Percentiles rank a stretch among this genome's conserved stretches.
phyloP scores from a whole-genome alignment of 1,284 basidiomycete genomes.

The Calocybe gambosa region DNA sequence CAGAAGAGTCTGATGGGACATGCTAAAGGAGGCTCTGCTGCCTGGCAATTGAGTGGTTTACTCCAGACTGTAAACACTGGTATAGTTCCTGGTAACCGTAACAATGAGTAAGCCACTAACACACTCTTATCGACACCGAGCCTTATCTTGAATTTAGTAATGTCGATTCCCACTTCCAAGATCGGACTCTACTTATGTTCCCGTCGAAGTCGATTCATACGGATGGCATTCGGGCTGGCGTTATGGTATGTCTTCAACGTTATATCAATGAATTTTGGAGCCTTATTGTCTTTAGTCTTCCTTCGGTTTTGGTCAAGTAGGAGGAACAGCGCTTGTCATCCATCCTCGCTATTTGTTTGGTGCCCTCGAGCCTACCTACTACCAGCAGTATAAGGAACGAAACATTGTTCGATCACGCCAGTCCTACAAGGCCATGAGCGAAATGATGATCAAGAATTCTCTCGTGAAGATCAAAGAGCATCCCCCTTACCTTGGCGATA shows the following conservation, averaged over 20 bases:
- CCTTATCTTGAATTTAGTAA: slow-evolving; percentile 49
- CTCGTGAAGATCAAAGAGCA: slow-evolving; percentile 95
- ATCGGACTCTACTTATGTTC: slow-evolving; percentile 92
- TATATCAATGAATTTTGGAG: slow-evolving; percentile 1
- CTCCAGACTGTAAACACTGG: slow-evolving; percentile 84
- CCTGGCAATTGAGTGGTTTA: slow-evolving; percentile 96
- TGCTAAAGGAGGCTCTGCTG: slow-evolving; percentile 94
- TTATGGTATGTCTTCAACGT: slow-evolving; percentile 58
- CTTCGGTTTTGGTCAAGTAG: slow-evolving; percentile 99
- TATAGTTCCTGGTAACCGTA: slow-evolving; percentile 94
- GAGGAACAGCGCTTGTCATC: slow-evolving; percentile 84
- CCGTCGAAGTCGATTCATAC: slow-evolving; percentile 94
- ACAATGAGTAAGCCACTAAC: slow-evolving; percentile 68
- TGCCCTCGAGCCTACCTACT: slow-evolving; percentile 67
- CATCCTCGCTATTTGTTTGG: slow-evolving; percentile 92
- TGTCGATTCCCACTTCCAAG: slow-evolving; percentile 87
- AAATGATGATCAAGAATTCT: slow-evolving; percentile 90
- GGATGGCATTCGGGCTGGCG: slow-evolving; percentile 85
- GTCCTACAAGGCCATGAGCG: slow-evolving; percentile 90
- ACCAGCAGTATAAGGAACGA: slow-evolving; percentile 69
- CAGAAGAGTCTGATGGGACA: slow-evolving; percentile 97
- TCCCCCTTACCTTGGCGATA: slow-evolving; percentile 85
- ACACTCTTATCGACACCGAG: slow-evolving; percentile 15
- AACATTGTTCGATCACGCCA: slow-evolving; percentile 68
- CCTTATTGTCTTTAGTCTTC: slow-evolving; percentile 59